A percentile compares a stretch with the other conserved stretches of the same genome.
phyloP scores from a whole-genome alignment of 352 stramenopile genomes.

The Hyaloperonospora arabidopsidis region DNA sequence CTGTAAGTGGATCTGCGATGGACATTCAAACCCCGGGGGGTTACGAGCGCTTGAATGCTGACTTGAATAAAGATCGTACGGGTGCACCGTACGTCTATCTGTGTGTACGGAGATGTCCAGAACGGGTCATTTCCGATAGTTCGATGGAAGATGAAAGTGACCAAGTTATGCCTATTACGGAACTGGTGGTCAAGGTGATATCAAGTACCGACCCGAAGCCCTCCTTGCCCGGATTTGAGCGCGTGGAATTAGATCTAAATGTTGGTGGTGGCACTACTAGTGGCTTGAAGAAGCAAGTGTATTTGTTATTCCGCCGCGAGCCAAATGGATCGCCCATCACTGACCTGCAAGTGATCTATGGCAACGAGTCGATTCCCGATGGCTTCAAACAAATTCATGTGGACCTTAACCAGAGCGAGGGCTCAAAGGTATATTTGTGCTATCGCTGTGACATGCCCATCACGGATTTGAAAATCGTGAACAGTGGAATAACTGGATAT shows the following conservation, averaged over 20 bases:
- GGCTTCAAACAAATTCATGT: conserved; percentile 82
- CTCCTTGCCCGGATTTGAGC: conserved; percentile 60
- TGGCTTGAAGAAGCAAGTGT: conserved; percentile 78
- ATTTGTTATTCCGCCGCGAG: conserved; percentile 71
- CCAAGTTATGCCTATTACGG: conserved; percentile 58
- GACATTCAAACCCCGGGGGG: conserved; percentile 56
- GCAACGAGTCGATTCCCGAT: conserved; percentile 74
- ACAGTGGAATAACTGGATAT: conserved; percentile 75
- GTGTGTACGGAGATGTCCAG: conserved; percentile 66
- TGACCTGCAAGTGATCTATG: conserved; percentile 73
- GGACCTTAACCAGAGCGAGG: conserved; percentile 82
- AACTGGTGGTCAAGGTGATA: conserved; percentile 69
- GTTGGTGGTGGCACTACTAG: conserved; percentile 40
- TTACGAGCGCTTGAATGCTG: conserved; percentile 73
- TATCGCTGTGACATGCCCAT: conserved; percentile 86
- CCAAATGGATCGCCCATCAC: conserved; percentile 77
- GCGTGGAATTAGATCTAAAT: conserved; percentile 79
- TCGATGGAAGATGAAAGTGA: conserved; percentile 27
- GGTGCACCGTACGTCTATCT: conserved; percentile 77
- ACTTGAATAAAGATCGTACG: conserved; percentile 80
- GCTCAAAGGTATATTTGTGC: conserved; percentile 75
- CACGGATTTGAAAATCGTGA: conserved; percentile 81
- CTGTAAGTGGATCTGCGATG: conserved; percentile 62
- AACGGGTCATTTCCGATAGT: conserved; percentile 28
- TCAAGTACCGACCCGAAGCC: conserved; percentile 51